phyloP scores from a whole-genome alignment of 495 filamentous ascomycete species.

The Elaphomyces granulatus region DNA sequence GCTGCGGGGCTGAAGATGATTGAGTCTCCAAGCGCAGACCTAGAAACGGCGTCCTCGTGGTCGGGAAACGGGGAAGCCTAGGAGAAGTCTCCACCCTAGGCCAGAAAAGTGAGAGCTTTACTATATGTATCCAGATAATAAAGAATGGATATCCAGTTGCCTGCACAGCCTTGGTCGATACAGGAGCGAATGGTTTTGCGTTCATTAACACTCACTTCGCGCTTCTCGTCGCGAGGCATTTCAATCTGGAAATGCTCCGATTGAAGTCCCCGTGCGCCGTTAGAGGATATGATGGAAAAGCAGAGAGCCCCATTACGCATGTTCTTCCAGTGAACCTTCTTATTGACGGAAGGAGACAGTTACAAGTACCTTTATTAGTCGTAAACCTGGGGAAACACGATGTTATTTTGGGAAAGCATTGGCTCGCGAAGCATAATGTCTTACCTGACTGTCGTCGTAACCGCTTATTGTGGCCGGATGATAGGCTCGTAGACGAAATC shows the following conservation, averaged over 20 bases:
- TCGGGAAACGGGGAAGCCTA: constrained; percentile 2
- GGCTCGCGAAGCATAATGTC: neutral
- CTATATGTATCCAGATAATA: constrained; percentile 3
- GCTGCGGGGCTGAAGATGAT: no score
- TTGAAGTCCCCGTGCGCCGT: neutral
- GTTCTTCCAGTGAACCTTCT: neutral
- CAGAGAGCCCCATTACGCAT: constrained; percentile 1
- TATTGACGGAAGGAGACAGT: neutral
- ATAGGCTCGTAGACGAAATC: no score
- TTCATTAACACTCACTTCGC: constrained; percentile 2
- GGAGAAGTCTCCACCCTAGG: constrained; percentile 3
- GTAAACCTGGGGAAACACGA: constrained; percentile 4
- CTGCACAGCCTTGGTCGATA: neutral
- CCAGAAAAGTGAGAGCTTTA: constrained; percentile 4
- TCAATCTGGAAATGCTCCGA: neutral
- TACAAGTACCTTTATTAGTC: constrained; percentile 1
- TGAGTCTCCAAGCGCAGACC: no score
- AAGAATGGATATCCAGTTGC: constrained; percentile 2
- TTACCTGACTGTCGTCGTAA: neutral
- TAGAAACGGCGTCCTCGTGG: no score
- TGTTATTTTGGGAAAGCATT: constrained; percentile 2
- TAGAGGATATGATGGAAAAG: constrained; percentile 25
- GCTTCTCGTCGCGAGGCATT: no score
- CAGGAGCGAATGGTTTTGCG: neutral
- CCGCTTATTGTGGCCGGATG: neutral